Conservation (phyloP, 1,284 basidiomycete genomes). For the Neotropicomus parvogracilis region DNA sequence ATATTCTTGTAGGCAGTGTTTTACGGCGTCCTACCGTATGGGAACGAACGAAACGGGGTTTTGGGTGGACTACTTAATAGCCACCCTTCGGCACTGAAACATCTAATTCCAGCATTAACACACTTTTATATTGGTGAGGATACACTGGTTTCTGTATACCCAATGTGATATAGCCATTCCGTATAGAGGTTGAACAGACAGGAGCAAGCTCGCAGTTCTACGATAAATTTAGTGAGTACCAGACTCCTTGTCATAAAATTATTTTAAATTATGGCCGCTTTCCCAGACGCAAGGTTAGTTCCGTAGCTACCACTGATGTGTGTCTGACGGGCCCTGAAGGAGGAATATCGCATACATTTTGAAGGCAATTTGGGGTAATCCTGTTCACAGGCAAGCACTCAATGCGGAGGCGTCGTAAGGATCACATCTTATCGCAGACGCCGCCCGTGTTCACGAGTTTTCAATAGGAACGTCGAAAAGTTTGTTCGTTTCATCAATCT, state of each 20-base stretch:
- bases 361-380: conserved; percentile 87
- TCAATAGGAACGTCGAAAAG: conserved; percentile 74
- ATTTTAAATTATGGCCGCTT: conserved; percentile 8
- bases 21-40: conserved; percentile 77
- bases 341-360: conserved; percentile 84
- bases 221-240: conserved; percentile 86
- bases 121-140: conserved; percentile 87
- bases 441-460: conserved; percentile 5
- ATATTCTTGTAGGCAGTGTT: conserved; percentile 66
- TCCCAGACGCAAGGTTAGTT: conserved; percentile 53
- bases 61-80: conserved; percentile 82
- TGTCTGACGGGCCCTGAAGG: conserved; percentile 39
- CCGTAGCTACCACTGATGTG: neutral
- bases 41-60: conserved; percentile 73
- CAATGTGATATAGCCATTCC: conserved; percentile 2
- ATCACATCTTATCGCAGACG: neutral
- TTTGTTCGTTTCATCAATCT: conserved; percentile 96
- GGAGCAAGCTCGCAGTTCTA: conserved; percentile 98
- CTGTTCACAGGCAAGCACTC: conserved; percentile 80
- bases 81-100: conserved; percentile 80
- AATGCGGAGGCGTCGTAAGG: conserved; percentile 72
- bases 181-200: conserved; percentile 90
- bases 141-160: neutral
- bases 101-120: conserved; percentile 90
- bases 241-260: conserved; percentile 12